Evolutionary conservation across 1,139 yeast species (phyloP).

Genomic region (Suhomyces chickasaworum): DNA sequence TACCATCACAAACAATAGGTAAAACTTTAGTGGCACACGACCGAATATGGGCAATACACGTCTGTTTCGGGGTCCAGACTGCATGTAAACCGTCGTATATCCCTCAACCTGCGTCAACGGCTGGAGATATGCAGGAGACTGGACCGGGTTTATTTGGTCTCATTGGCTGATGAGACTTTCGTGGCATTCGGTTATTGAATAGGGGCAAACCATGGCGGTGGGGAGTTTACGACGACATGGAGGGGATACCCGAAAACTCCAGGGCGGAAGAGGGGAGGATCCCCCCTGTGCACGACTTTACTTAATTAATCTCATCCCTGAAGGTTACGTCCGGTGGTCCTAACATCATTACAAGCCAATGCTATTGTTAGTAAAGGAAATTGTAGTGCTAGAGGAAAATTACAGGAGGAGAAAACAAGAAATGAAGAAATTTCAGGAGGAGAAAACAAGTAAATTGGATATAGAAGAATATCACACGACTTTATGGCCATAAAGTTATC

Average conservation of each 20-base stretch:
- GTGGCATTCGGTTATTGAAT: neutral
- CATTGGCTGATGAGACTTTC: neutral
- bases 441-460: too few relatives aligned
- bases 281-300: neutral
- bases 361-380: neutral
- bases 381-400: neutral
- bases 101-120: neutral
- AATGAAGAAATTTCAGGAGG: too few relatives aligned
- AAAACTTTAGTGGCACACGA: slow-evolving; percentile 3
- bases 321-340: neutral
- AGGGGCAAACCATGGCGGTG: neutral
- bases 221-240: neutral
- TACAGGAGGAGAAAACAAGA: too few relatives aligned
- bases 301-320: neutral
- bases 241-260: neutral
- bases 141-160: neutral
- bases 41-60: neutral
- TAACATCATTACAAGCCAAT: neutral
- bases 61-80: neutral
- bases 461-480: neutral
- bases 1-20: slow-evolving; percentile 1
- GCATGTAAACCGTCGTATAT: neutral
- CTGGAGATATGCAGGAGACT: neutral
- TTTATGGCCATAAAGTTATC: neutral
- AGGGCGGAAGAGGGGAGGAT: neutral